Percentiles rank a stretch among this genome's conserved stretches.
phyloP scores from a whole-genome alignment of 768 basidiomycete species.

The Trametes elegans region DNA sequence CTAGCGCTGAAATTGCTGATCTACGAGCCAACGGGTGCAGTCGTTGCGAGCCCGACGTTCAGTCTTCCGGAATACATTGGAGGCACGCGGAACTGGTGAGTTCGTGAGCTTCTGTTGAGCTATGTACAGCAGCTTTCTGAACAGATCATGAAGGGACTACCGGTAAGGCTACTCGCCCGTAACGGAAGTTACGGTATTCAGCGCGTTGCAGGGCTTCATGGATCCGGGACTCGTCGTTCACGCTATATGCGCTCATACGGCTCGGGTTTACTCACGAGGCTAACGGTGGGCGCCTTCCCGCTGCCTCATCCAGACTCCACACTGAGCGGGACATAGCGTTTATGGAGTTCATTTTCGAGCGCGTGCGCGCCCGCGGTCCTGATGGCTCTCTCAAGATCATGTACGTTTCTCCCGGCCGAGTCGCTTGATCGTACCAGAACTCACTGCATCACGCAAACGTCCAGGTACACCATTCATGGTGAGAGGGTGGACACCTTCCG shows the following conservation, averaged over 20 bases:
- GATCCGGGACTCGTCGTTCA: constrained; percentile 97
- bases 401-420: constrained; percentile 43
- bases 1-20: constrained; percentile 92
- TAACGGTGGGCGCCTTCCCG: constrained; percentile 61
- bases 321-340: constrained; percentile 50
- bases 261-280: constrained; percentile 95
- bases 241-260: constrained; percentile 89
- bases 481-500: constrained; percentile 51
- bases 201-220: constrained; percentile 58
- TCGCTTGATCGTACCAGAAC: too few species aligned
- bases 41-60: constrained; percentile 95
- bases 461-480: constrained; percentile 87
- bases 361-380: constrained; percentile 77
- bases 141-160: constrained; percentile 11
- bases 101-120: neutral
- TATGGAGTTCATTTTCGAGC: constrained; percentile 88
- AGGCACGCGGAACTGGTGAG: constrained; percentile 83
- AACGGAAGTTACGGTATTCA: neutral
- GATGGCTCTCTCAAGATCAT: constrained; percentile 95
- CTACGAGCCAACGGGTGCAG: constrained; percentile 91
- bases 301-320: neutral
- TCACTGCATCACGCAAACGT: too few species aligned
- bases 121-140: neutral
- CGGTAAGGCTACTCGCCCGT: neutral
- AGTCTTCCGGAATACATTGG: constrained; percentile 91